phyloP scores from a whole-genome alignment of 345 rosid species.

The Bruguiera sexangula region DNA sequence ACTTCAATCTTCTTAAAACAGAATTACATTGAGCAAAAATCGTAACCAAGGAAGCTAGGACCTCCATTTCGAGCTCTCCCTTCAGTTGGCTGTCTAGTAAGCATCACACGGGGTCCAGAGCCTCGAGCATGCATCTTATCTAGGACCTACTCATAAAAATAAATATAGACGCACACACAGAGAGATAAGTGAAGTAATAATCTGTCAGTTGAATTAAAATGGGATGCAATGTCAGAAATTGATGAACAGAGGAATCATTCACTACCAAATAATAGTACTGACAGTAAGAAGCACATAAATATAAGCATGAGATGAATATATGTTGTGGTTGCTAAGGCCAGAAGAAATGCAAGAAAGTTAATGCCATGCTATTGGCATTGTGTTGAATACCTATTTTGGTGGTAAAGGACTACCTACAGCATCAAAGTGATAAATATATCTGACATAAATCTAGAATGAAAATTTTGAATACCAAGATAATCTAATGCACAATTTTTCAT shows the following conservation, averaged over 20 bases:
- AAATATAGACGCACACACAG: background rate
- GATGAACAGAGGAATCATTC: background rate
- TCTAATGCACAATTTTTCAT: background rate
- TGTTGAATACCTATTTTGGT: too few relatives aligned
- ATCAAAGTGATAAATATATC: background rate
- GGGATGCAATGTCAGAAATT: background rate
- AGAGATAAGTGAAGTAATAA: background rate
- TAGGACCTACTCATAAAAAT: slow-evolving; percentile 49
- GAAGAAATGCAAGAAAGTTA: background rate
- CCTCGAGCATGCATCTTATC: slow-evolving; percentile 99
- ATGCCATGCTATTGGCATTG: background rate
- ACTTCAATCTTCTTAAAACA: background rate
- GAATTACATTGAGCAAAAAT: slow-evolving; percentile 11
- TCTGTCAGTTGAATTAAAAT: background rate
- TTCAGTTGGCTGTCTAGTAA: slow-evolving; percentile 97
- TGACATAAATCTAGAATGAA: slow-evolving; percentile 2
- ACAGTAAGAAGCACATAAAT: background rate
- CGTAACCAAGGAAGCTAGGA: slow-evolving; percentile 18
- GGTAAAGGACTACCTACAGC: background rate
- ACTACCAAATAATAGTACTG: background rate
- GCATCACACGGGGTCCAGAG: slow-evolving; percentile 77
- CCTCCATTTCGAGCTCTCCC: slow-evolving; percentile 98
- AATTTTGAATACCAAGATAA: background rate
- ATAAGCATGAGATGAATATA: too few relatives aligned
- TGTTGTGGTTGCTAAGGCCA: background rate